Base-by-base conservation (phyloP, 345 rosid species). In the Euphorbia lathyris region DNA sequence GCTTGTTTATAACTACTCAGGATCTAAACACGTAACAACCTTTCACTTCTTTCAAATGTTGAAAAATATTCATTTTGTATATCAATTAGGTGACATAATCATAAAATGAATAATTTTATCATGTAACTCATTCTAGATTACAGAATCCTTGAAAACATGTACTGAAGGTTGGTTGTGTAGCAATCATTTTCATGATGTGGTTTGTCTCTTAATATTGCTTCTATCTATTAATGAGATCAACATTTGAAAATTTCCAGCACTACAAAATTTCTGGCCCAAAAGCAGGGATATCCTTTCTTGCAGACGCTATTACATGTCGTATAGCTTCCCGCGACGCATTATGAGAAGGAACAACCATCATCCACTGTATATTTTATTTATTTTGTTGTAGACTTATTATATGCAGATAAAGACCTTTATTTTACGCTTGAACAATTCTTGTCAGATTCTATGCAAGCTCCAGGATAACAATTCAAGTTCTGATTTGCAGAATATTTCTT, bases 71-170 rank as follows among this genome's bases (percentile, higher is more conserved):
- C 6, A 25, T 3, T 32, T 60, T 63, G 26, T 25, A 4, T 45
- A 45, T 45, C 19, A 45, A 45, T 45, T 40, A 40, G 43, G 43
- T 38, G 76, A 32, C 23, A 19, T 34, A 3, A 5, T 45, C 59
- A 42, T 73, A 9, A 7, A 14, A 34, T 47, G 50, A 51, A 25
- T 59, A 12, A 3, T 65, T 26, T 11, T 45, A 36, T 62, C 48
- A 63, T 58, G 65, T 61, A 34, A 60, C 52, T 53, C 42, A 29
- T 26, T 16, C 52, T 64, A 90, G 98, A 95, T 95, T 70, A 85
- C 94, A 13, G 98, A 95, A 74, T 92, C 99, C 30, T 69, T 95
- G 77, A 90, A 89, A 86, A 83, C 96, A 82, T 95, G 86, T 90
- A 75, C 85, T 82, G 56, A 95, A 88, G 96, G 99, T 92, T 67